Evolutionary conservation across 352 stramenopile species (phyloP), one percentile per base, ranked within the genome.

Genomic region (Globisporangium mamillatum): DNA sequence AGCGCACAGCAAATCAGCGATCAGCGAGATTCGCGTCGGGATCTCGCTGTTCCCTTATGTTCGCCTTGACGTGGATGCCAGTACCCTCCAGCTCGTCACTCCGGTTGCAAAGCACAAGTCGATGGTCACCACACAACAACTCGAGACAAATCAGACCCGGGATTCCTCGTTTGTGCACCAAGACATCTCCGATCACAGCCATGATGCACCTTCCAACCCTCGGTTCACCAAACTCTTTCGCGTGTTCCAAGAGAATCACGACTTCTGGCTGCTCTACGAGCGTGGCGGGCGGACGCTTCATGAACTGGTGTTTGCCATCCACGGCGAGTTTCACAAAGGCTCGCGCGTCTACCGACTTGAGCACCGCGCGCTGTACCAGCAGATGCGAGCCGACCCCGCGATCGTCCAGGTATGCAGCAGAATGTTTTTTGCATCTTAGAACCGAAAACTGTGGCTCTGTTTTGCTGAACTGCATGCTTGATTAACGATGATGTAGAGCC

Each of bases 221-320:
- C 57, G 18, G 20, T 27, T 62, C 32, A 29, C 32, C 2, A 10
- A 41, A 25, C 59, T 64, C 59, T 38, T 55, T 41, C 38, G 38
- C 38, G 59, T 64, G 7, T 22, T 55, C 16, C 38, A 64, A 34
- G 59, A 29, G 38, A 64, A 38, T 6, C 59, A 38, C 12, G 59
- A 64, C 22, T 64, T 64, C 36, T 64, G 59, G 59, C 24, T 64
- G 59, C 36, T 64, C 36, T 64, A 64, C 38, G 59, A 64, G 4
- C 59, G 38, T 20, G 59, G 59, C 4, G 59, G 59, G 14, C 59
- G 38, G 5, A 55, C 38, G 36, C 38, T 64, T 0, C 59, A 41
- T 14, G 59, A 64, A n/a, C 59, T 64, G 59, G 3, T 55, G 12
- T 64, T 64, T 27, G 59, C 1, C 3, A 64, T 64, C 34, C 59